These are phyloP conservation scores for Kodamaea suecica DNA, from an alignment of 1,139 yeast species.

Conservation along the genomic window DNA sequence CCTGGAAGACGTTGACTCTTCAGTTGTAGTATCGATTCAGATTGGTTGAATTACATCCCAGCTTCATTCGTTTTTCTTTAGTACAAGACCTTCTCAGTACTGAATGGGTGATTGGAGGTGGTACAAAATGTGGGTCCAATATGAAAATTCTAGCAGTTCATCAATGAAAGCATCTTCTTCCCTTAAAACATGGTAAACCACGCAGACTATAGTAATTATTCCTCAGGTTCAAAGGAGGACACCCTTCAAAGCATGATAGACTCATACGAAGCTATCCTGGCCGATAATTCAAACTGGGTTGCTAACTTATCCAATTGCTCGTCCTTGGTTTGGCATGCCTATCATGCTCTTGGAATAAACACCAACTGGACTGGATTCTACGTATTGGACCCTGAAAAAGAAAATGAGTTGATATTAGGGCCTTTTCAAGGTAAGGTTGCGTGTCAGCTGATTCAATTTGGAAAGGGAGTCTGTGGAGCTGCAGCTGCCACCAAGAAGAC, in stretches of 20 bases:
- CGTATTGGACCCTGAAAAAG: conserved; percentile 39
- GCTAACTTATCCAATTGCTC: conserved; percentile 84
- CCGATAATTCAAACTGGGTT: conserved; percentile 75
- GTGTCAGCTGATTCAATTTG: conserved; percentile 75
- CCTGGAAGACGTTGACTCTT: too few species aligned
- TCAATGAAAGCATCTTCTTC: background rate
- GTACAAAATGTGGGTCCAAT: background rate
- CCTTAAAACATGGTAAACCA: conserved; percentile 32
- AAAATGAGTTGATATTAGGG: conserved; percentile 61
- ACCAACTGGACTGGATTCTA: conserved; percentile 97
- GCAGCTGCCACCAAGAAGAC: conserved; percentile 62
- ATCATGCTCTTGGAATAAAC: conserved; percentile 51
- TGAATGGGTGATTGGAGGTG: too few species aligned
- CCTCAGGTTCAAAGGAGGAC: conserved; percentile 46
- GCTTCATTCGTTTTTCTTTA: too few species aligned
- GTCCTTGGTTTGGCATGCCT: conserved; percentile 85
- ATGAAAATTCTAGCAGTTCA: background rate
- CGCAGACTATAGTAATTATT: conserved; percentile 63
- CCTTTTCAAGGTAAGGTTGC: conserved; percentile 98
- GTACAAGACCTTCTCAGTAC: too few species aligned
- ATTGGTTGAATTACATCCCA: too few species aligned
- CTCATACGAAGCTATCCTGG: conserved; percentile 63
- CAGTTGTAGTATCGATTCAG: too few species aligned
- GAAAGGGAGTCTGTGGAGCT: conserved; percentile 88
- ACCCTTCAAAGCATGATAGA: conserved; percentile 56